phyloP scores from a whole-genome alignment of 768 basidiomycete species.

The Suillus occidentalis region DNA sequence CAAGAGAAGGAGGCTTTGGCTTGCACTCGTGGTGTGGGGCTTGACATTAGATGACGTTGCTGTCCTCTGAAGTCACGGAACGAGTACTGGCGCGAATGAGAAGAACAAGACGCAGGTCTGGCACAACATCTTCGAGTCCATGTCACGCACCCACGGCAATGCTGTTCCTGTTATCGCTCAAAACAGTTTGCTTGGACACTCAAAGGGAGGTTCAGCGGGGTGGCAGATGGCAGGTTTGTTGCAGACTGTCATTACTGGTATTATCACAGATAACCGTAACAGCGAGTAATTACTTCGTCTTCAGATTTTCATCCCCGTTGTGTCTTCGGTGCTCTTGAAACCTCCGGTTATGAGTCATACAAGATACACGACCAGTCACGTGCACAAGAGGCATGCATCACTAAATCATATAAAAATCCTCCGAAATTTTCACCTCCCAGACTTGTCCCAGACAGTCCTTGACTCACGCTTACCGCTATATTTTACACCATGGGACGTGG shows the following conservation, averaged over 20 bases:
- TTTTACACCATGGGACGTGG: no score
- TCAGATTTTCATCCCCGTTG: slow-evolving; percentile 78
- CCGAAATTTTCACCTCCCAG: no score
- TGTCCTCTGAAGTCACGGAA: slow-evolving; percentile 86
- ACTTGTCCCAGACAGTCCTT: no score
- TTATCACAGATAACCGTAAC: slow-evolving; percentile 94
- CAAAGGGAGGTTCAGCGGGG: slow-evolving; percentile 98
- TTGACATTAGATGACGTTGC: slow-evolving; percentile 91
- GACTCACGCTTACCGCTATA: no score
- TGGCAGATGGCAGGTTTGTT: slow-evolving; percentile 95
- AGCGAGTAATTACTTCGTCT: slow-evolving; percentile 70
- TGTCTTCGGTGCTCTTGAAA: slow-evolving; percentile 81
- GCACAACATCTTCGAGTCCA: slow-evolving; percentile 90
- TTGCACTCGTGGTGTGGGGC: slow-evolving; percentile 94
- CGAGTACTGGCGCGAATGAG: slow-evolving; percentile 89
- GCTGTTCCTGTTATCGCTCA: slow-evolving; percentile 96
- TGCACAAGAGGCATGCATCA: slow-evolving; percentile 1
- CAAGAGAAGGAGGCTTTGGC: no score
- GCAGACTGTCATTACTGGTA: slow-evolving; percentile 80
- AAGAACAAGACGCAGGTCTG: slow-evolving; percentile 97
- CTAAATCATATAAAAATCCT: slow-evolving; percentile 16
- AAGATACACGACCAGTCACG: slow-evolving; percentile 47
- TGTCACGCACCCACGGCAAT: slow-evolving; percentile 90
- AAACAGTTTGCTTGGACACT: slow-evolving; percentile 95
- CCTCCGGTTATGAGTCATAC: slow-evolving; percentile 79